phyloP scores from a whole-genome alignment of 1,284 basidiomycete genomes.

The Irpex rosettiformis region DNA sequence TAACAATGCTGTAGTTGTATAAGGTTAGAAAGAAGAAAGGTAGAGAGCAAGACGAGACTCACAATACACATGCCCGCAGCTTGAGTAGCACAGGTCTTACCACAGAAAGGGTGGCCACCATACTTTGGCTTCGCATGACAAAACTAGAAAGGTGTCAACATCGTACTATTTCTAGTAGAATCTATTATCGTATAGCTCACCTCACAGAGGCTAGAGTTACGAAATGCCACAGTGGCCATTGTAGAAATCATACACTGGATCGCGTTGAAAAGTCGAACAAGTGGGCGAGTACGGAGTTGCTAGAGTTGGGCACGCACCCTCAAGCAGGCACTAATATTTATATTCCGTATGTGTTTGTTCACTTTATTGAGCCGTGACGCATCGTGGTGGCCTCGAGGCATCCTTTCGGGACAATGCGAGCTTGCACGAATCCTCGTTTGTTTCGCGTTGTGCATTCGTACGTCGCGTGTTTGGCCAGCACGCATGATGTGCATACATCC shows the following conservation, averaged over 20 bases:
- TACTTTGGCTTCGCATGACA: slow-evolving; percentile 16
- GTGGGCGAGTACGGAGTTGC: no score
- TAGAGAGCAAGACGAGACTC: background rate
- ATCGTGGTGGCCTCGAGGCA: background rate
- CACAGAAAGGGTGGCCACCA: slow-evolving; percentile 14
- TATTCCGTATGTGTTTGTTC: background rate
- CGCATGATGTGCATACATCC: background rate
- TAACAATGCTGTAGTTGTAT: slow-evolving; percentile 53
- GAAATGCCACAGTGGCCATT: slow-evolving; percentile 1
- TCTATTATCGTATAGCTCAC: background rate
- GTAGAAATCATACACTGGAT: background rate
- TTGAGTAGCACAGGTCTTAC: slow-evolving; percentile 18
- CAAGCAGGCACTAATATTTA: background rate
- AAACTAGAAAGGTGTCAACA: slow-evolving; percentile 3
- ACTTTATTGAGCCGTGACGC: background rate
- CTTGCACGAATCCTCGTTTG: slow-evolving; percentile 1
- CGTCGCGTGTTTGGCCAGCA: background rate
- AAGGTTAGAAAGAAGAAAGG: no score
- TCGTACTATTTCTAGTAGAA: background rate
- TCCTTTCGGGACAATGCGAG: background rate
- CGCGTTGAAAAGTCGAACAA: background rate
- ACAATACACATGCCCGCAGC: slow-evolving; percentile 14
- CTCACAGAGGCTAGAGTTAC: background rate
- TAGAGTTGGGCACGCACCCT: background rate
- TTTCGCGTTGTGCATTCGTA: background rate